Evolutionary conservation across 75 land plant genomes (phyloP).

Genomic region (Cupressus sempervirens): DNA sequence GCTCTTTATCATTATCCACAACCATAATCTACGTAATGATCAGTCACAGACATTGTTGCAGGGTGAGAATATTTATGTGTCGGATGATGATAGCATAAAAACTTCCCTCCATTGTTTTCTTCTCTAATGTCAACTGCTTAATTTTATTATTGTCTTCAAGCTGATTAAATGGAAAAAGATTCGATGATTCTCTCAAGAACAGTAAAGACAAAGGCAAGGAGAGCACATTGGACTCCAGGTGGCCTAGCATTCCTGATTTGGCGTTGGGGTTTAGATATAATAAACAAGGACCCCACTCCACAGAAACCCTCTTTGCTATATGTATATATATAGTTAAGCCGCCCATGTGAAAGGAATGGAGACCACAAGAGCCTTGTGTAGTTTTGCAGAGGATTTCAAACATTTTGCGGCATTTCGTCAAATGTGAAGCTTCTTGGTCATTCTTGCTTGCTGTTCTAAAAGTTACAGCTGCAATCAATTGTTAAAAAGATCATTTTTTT

Average conservation of each 20-base stretch:
- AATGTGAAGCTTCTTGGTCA: not conserved
- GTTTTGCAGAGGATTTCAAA: not conserved
- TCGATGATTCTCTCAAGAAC: not conserved
- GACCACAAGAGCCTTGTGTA: not conserved
- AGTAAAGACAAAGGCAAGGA: conserved; percentile 5
- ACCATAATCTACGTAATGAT: not conserved
- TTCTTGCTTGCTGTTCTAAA: not conserved
- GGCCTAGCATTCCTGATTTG: not conserved
- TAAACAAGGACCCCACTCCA: not conserved
- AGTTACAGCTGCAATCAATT: not conserved
- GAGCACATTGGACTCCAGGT: not conserved
- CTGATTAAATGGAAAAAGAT: not conserved
- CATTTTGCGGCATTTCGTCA: not conserved
- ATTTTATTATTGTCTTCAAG: not conserved
- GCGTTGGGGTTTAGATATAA: not conserved
- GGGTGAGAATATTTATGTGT: not conserved
- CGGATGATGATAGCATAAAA: not conserved
- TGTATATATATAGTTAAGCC: conserved; percentile 3
- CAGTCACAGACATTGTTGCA: no score
- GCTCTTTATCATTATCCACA: not conserved
- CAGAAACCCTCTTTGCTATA: not conserved
- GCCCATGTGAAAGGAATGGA: conserved; percentile 2
- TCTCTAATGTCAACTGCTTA: not conserved
- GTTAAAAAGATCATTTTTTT: no score
- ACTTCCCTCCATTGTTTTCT: not conserved